Base-by-base conservation (phyloP, 139 green algal species). In the Parachlorella kessleri region DNA sequence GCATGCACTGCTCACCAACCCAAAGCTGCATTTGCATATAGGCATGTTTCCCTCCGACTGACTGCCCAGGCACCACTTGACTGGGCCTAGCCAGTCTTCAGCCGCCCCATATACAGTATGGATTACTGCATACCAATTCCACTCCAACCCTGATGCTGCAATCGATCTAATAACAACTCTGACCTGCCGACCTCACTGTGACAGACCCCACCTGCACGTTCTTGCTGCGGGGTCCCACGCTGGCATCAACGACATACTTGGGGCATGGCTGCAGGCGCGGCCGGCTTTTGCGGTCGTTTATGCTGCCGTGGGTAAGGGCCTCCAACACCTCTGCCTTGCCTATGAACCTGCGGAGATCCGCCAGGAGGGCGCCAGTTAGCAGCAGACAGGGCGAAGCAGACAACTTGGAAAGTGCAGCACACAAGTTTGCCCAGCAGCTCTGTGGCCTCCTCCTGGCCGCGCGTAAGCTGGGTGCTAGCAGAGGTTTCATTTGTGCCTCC, bases 231-330 rank as follows among this genome's bases (percentile, higher is more conserved):
- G 54, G 14, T 2, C 72, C 63, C 36, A 82, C 66, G 23, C 40
- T 36, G 6, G 84, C 86, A 70, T 90, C 83, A 1, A 90, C 80
- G 1, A 85, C 75, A 71, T 84, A 85, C 41, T 90, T 90, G 5
- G 86, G 83, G 55, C 86, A 90, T 24, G 86, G 83, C 38, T 33
- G 41, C 24, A 81, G 71, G 32, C 10, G 24, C 10, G 76, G 72
- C 28, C 83, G 55, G 66, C 77, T 86, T 68, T 90, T 90, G 33
- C 80, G 55, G 30, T 42, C 24, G 38, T 89, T 90, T 30, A 90
- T 77, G 70, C 32, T 79, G 42, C 86, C 86, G 10, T 0, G 54
- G 3, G 32, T 65, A 26, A 90, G 66, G 26, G 72, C 68, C 35
- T 81, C 70, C 28, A 55, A 18, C 1, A 90, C 69, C 30, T 90